Evolutionary conservation across 139 green algal genomes (phyloP).

Genomic region (Edaphochlamys debaryana): DNA sequence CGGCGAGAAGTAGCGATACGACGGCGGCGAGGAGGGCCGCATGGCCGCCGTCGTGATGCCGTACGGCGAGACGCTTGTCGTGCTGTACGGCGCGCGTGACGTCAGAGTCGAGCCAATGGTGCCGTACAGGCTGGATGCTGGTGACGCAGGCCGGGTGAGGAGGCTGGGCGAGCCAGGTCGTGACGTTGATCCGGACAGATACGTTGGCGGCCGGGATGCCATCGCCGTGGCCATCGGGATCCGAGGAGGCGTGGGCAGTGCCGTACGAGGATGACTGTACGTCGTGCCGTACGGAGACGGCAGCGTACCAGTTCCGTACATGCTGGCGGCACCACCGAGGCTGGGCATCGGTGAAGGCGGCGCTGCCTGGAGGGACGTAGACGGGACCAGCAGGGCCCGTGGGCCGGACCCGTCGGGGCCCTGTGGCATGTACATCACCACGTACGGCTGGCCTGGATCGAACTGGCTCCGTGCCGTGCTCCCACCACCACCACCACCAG

Average conservation of each 20-base stretch:
- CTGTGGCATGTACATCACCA: conserved; percentile 27
- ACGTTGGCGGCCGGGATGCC: no score
- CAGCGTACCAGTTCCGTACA: background rate
- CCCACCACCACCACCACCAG: no score
- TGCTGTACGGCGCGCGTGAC: conserved; percentile 10
- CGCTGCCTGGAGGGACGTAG: background rate
- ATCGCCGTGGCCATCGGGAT: background rate
- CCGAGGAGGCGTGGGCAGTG: background rate
- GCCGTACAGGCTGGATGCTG: no score
- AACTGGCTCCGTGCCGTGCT: no score
- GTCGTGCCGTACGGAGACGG: no score
- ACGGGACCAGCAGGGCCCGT: conserved; percentile 17
- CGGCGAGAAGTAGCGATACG: conserved; percentile 20
- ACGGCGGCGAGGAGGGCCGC: background rate
- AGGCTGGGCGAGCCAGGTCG: background rate
- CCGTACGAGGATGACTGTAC: no score
- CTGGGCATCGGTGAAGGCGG: background rate
- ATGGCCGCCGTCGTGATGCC: background rate
- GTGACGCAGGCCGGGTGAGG: no score
- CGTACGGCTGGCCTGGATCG: no score
- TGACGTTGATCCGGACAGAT: no score
- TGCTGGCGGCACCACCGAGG: background rate
- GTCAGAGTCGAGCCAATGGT: no score
- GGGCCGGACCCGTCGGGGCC: conserved; percentile 6
- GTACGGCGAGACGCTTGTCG: background rate